Conservation (phyloP, 1,284 basidiomycete species). For the Meira nashicola region DNA sequence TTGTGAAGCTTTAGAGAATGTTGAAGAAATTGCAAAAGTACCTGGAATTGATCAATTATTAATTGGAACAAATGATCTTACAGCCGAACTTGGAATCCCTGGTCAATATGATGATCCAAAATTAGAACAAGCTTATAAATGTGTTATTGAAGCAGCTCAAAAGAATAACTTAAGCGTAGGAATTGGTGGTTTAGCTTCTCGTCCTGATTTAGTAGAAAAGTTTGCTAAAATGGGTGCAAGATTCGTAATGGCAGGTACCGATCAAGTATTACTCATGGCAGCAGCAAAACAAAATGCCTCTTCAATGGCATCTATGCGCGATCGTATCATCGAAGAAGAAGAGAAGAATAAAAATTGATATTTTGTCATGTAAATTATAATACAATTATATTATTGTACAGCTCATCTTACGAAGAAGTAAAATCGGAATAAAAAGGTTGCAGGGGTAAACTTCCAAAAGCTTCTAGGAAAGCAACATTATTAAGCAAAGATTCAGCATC, state of each 20-base stretch:
- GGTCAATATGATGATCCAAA: constrained; percentile 2
- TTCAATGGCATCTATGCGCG: too few species aligned
- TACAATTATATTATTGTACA: too few species aligned
- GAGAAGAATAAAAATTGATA: too few species aligned
- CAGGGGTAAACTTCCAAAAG: too few species aligned
- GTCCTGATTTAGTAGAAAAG: not conserved
- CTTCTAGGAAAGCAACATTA: too few species aligned
- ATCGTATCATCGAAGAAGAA: too few species aligned
- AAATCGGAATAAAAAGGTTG: too few species aligned
- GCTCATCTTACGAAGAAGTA: too few species aligned
- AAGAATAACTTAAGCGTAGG: not conserved
- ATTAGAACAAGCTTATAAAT: not conserved
- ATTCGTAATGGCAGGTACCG: not conserved
- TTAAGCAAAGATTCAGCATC: too few species aligned
- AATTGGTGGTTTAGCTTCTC: not conserved
- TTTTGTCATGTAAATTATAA: too few species aligned
- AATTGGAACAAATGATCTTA: constrained; percentile 1
- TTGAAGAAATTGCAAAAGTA: not conserved
- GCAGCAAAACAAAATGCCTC: too few species aligned
- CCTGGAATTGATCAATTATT: not conserved
- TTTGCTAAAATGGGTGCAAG: not conserved
- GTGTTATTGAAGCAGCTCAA: not conserved
- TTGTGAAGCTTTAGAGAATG: not conserved
- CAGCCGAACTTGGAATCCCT: constrained; percentile 1
- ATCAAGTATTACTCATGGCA: not conserved